A percentile compares a stretch with the other conserved stretches of the same genome.
These are phyloP conservation scores for Prunus padus DNA, from an alignment of 306 rosid species.

Conservation along the genomic window DNA sequence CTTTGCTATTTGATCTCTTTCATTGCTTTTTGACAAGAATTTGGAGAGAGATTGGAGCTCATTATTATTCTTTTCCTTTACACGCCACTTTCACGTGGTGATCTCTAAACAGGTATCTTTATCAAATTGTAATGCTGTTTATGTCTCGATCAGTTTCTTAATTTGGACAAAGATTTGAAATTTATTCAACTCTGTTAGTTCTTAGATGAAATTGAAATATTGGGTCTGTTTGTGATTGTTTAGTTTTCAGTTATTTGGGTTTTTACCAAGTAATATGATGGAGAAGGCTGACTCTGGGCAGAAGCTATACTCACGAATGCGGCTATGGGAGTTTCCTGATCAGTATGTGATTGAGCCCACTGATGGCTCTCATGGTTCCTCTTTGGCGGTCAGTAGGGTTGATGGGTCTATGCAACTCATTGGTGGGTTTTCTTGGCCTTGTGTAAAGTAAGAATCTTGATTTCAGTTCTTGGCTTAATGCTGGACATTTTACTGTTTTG, in stretches of 20 bases:
- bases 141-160: background rate
- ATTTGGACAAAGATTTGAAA: background rate
- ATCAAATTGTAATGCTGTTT: background rate
- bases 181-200: conserved; percentile 1
- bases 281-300: conserved; percentile 81
- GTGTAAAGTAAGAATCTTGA: background rate
- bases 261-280: conserved; percentile 52
- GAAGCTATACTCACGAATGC: conserved; percentile 82
- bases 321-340: conserved; percentile 93
- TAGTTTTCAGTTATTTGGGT: conserved; percentile 32
- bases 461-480: conserved; percentile 6
- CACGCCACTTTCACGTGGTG: conserved; percentile 3
- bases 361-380: conserved; percentile 83
- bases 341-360: conserved; percentile 87
- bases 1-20: background rate
- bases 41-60: conserved; percentile 10
- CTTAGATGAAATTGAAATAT: background rate
- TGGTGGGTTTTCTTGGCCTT: conserved; percentile 41
- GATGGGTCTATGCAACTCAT: conserved; percentile 87
- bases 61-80: background rate
- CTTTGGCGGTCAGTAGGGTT: conserved; percentile 62
- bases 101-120: background rate
- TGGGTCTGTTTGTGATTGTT: conserved; percentile 1
- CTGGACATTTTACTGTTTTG: background rate
- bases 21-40: background rate